Conservation (phyloP, 768 basidiomycete species). For the Trametes meyenii region DNA sequence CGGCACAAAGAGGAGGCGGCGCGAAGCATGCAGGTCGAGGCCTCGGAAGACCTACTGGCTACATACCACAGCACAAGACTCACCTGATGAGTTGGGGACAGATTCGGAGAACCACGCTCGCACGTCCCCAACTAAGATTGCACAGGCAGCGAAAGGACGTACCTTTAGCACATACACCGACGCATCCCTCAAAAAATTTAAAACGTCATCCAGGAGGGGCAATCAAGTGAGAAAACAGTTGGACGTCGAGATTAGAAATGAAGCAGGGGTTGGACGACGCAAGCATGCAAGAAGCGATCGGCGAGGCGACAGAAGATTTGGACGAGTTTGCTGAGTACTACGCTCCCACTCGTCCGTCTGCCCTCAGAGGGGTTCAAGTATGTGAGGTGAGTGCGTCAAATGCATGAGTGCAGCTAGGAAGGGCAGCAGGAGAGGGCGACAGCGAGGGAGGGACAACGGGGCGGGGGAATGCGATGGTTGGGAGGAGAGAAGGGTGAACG, state of each 20-base stretch:
- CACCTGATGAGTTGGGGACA: conserved; percentile 13
- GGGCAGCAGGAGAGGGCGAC: neutral
- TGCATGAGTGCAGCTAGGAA: neutral
- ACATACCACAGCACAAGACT: neutral
- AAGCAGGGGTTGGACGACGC: neutral
- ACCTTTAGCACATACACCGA: neutral
- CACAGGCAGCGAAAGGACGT: neutral
- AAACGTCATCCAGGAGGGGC: neutral
- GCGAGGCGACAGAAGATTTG: neutral
- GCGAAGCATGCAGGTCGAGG: neutral
- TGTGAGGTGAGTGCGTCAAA: no score
- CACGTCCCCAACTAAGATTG: conserved; percentile 26
- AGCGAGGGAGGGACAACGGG: conserved; percentile 11
- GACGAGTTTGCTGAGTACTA: conserved; percentile 48
- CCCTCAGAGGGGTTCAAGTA: neutral
- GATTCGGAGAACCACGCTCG: conserved; percentile 41
- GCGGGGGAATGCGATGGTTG: conserved; percentile 16
- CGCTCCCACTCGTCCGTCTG: conserved; percentile 44
- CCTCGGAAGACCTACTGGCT: neutral
- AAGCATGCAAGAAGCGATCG: neutral
- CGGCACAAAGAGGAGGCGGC: no score
- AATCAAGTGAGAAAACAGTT: neutral
- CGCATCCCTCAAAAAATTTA: neutral
- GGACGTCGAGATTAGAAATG: neutral
- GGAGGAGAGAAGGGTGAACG: conserved; percentile 12